Percentiles rank a stretch among this genome's conserved stretches.
Evolutionary conservation across 2,329 filamentous ascomycete species (phyloP).

Genomic region (Sclerotinia nivalis): DNA sequence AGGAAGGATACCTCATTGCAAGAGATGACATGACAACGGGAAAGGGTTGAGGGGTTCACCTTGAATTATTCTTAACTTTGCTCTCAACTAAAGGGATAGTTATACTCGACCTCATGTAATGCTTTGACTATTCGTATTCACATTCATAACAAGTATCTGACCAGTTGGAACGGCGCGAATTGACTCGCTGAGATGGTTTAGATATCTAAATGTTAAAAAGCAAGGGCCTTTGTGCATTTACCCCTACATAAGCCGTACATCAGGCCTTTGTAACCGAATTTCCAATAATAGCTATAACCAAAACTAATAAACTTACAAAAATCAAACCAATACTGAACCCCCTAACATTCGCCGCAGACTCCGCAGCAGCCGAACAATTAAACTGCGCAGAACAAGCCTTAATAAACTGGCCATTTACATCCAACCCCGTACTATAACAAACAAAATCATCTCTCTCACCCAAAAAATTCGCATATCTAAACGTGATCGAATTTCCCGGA

Average conservation of each 20-base stretch:
- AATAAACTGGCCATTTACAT: background rate
- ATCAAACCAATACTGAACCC: background rate
- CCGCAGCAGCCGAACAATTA: background rate
- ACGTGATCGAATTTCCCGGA: background rate
- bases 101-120: background rate
- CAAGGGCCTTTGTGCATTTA: background rate
- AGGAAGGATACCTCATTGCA: too few relatives aligned
- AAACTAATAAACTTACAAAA: background rate
- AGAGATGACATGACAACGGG: too few relatives aligned
- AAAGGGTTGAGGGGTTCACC: too few relatives aligned
- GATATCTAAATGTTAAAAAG: background rate
- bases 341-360: background rate
- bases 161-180: background rate
- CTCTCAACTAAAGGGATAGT: background rate
- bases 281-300: background rate
- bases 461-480: background rate
- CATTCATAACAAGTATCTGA: background rate
- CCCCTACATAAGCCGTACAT: background rate
- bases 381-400: background rate
- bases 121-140: background rate
- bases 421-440: background rate
- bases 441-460: background rate
- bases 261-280: background rate
- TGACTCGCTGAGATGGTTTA: fast-evolving
- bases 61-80: background rate